These are phyloP conservation scores for Lecanosticta acicola DNA, from an alignment of 2,329 filamentous ascomycete species.

Conservation along the genomic window DNA sequence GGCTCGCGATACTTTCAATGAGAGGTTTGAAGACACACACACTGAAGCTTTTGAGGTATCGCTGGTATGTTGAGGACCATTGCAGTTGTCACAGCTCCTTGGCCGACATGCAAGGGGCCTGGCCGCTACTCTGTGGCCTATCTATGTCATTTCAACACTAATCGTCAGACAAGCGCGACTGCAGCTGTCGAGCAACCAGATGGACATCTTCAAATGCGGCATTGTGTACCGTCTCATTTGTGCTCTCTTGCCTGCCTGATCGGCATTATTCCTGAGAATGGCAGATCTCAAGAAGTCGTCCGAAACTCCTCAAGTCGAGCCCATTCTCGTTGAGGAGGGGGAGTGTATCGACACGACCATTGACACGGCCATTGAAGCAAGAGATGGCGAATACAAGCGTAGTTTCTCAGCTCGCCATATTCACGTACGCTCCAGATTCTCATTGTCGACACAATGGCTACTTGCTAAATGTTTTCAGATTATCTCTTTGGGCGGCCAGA, in stretches of 20 bases:
- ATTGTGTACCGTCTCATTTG: no score
- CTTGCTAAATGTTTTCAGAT: conserved; percentile 17
- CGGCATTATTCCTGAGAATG: conserved; percentile 1
- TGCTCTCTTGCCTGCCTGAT: no score
- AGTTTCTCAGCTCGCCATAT: conserved; percentile 13
- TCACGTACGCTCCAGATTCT: conserved; percentile 3
- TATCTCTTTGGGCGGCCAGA: conserved; percentile 30
- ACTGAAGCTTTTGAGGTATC: conserved; percentile 15
- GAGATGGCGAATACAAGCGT: conserved; percentile 10
- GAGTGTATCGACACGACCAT: conserved; percentile 2
- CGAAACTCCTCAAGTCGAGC: conserved; percentile 2
- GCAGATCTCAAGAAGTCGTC: conserved; percentile 2
- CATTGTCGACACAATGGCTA: no score
- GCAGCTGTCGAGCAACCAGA: no score
- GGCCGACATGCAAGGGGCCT: background rate
- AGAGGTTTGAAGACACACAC: no score
- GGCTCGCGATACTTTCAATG: no score
- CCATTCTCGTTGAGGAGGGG: background rate
- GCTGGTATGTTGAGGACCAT: background rate
- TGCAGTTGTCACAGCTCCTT: background rate
- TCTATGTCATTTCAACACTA: no score
- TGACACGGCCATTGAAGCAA: background rate
- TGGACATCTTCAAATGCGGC: no score
- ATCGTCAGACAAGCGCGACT: no score
- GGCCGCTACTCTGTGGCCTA: background rate